These are phyloP conservation scores for Viridothelium virens DNA, from an alignment of 495 filamentous ascomycete species.

Conservation along the genomic window DNA sequence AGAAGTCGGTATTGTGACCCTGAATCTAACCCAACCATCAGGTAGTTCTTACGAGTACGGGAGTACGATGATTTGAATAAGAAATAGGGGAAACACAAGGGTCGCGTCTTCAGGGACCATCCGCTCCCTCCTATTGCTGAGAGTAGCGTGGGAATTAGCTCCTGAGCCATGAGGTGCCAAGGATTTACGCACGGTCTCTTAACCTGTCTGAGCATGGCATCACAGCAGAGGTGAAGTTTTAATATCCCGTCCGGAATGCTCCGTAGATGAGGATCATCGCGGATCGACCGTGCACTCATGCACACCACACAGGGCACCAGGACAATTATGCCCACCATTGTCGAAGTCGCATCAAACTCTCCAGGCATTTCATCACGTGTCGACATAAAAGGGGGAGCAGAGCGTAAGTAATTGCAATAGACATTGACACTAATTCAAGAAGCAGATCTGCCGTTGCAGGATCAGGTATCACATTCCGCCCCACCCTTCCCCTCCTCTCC, in stretches of 20 bases:
- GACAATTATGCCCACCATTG: too few species aligned
- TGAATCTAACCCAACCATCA: too few species aligned
- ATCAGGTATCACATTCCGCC: slow-evolving; percentile 4
- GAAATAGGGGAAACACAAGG: too few species aligned
- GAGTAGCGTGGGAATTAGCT: neutral
- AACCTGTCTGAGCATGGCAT: neutral
- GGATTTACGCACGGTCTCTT: neutral
- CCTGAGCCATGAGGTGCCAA: neutral
- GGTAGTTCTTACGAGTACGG: too few species aligned
- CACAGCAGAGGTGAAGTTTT: neutral
- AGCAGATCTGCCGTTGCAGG: slow-evolving; percentile 11
- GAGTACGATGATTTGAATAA: too few species aligned
- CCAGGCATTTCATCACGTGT: neutral
- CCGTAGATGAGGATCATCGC: slow-evolving; percentile 1
- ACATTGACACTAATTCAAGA: slow-evolving; percentile 11
- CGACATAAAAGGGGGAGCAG: neutral
- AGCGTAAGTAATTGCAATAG: neutral
- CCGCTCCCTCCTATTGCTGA: neutral
- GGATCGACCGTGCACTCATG: neutral
- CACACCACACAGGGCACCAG: neutral
- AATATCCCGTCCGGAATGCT: too few species aligned
- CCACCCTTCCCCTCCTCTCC: neutral
- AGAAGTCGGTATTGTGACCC: too few species aligned
- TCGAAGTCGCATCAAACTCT: neutral
- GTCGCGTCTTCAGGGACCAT: too few species aligned